phyloP scores from a whole-genome alignment of 1,139 yeast species.

The Debaryomyces singareniensis region DNA sequence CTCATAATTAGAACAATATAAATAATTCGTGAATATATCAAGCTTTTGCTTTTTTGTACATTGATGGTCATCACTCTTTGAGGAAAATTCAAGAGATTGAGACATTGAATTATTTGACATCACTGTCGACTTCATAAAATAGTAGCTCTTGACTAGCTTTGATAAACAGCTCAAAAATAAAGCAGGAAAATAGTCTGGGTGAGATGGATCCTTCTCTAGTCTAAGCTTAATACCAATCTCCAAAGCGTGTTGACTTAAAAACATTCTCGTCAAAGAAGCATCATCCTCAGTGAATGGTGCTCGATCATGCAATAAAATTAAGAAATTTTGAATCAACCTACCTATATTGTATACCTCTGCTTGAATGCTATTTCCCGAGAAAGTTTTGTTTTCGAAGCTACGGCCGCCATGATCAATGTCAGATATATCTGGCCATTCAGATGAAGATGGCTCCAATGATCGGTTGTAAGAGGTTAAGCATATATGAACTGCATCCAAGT shows the following conservation, averaged over 20 bases:
- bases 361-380: not conserved
- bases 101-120: no score
- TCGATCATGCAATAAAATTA: not conserved
- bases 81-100: no score
- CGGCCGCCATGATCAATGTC: no score
- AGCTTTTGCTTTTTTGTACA: constrained; percentile 16
- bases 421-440: not conserved
- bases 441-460: not conserved
- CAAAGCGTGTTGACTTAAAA: not conserved
- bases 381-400: not conserved
- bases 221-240: not conserved
- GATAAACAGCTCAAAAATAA: constrained; percentile 23
- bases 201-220: not conserved
- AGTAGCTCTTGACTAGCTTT: constrained; percentile 20
- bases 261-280: no score
- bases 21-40: constrained; percentile 13
- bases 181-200: constrained; percentile 16
- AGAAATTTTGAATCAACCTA: not conserved
- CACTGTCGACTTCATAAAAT: no score
- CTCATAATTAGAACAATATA: constrained; percentile 11
- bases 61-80: no score
- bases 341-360: not conserved
- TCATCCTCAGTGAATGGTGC: no score
- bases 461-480: constrained; percentile 12
- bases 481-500: constrained; percentile 18